Evolutionary conservation across 805 yeast species (phyloP), one percentile per base, ranked within the genome.

Genomic region (Schizosaccharomyces japonicus): DNA sequence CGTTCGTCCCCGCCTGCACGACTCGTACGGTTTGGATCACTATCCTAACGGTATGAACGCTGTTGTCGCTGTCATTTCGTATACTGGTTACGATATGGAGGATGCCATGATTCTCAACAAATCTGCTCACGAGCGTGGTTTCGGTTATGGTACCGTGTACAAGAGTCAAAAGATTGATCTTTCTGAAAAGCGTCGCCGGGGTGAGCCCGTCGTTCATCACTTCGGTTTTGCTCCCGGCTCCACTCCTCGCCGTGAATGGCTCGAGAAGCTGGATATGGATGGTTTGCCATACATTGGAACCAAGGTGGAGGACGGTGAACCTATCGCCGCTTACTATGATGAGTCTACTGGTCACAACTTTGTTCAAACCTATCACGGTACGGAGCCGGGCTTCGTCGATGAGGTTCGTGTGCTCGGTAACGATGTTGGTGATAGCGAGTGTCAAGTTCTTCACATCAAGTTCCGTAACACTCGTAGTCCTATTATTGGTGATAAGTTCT

Each of bases 1-100:
- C 59, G 98, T 90, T 44, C 79, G 85, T 58, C 94, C 98, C 39
- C 78, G 76, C 54, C 66, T 87, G 51, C 90, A 85, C 58, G 96
- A 90, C 60, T 93, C 84, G 34, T 90, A 85, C 59, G 98, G 96
- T 42, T 78, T 90, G 83, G 98, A 90, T 63, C 83, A 84, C 62
- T 90, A 83, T 75, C 98, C 98, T 54, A 90, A 90, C 60, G 98
- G 98, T 61, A 83, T 80, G 53, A 90, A 90, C 60, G 98, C 98
- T 2, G 95, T 90, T 51, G 98, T 90, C 53, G 98, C 98, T 0
- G 98, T 90, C 55, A 90, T 90, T 59, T 85, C 98, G 0, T 90
- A 90, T 63, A 90, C 98, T 1, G 98, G 98, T 56, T 90, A 90
- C 60, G 98, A 90, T 80, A 90, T 90, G 96, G 98, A 90, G 67